Base-by-base conservation (phyloP, 306 rosid species). In the Corylus heterophylla region DNA sequence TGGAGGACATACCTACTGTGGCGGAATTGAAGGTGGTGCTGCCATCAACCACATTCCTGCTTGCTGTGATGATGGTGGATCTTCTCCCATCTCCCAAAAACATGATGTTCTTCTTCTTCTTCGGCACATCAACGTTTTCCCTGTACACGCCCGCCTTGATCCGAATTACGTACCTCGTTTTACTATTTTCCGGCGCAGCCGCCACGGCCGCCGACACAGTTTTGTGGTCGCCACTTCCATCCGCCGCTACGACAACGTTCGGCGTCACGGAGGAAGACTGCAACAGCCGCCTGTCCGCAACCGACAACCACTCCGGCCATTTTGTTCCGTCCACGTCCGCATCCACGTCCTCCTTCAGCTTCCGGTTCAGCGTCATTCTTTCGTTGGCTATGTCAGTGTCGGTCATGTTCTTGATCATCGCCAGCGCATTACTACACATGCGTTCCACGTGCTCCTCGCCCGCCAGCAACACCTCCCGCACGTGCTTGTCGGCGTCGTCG, bases 1-100 rank as follows among this genome's bases (percentile, higher is more conserved):
- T 3, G 14, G 31, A 7, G 47, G 44, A 76, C 90, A 73, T 69
- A 95, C 98, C 98, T 0, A 91, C 98, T 10, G 98, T 95, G 79
- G 98, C 98, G 3, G 98, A 95, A 22, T 90, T 74, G 82, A 92
- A 95, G 54, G 98, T 95, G 2, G 98, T 95, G 86, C 97, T 90
- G 1, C 98, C 98, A 58, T 95, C 98, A 14, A 86, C 89, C 18
- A 95, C 98, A 29, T 95, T 95, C 75, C 84, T 84, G 25, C 84
- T 91, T 0, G 56, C 98, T 0, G 98, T 95, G 67, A 95, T 95
- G 31, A 95, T 89, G 4, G 98, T 95, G 79, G 2, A 84, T 0
- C 76, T 47, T 50, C 81, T 84, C 4, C 96, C 98, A 54, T 95
- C 98, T 4, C 98, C 98, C 82, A 90, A 52, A 55, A 95, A 92